phyloP scores from a whole-genome alignment of 1,139 yeast species.

The Trichomonascaceae sp. region DNA sequence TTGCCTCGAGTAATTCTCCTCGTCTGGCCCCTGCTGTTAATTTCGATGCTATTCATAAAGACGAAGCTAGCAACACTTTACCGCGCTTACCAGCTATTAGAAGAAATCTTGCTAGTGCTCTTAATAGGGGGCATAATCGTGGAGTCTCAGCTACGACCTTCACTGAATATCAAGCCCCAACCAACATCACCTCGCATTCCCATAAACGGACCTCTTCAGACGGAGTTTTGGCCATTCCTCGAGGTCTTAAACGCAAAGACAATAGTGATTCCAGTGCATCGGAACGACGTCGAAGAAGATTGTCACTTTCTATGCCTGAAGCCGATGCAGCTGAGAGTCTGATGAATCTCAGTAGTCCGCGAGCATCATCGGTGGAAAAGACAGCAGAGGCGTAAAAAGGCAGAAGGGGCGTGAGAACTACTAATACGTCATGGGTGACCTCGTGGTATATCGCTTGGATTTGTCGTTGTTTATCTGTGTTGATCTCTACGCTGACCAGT shows the following conservation, averaged over 20 bases:
- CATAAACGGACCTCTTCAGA: constrained; percentile 6
- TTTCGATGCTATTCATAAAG: background rate
- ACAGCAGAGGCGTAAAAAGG: background rate
- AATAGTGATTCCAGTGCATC: background rate
- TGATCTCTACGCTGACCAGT: no score
- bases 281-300: background rate
- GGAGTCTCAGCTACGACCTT: background rate
- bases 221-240: constrained; percentile 2
- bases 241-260: background rate
- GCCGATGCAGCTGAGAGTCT: constrained; percentile 43
- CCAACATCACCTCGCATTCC: background rate
- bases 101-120: background rate
- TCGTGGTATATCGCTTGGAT: no score
- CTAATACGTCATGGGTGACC: no score
- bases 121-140: background rate
- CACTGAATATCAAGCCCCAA: background rate
- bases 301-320: constrained; percentile 22
- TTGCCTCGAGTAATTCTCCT: background rate
- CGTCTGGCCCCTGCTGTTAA: background rate
- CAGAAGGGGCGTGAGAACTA: no score
- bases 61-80: background rate
- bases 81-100: background rate
- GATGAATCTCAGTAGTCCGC: constrained; percentile 42
- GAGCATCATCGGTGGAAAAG: constrained; percentile 2
- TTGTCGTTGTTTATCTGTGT: no score